A percentile compares a stretch with the other conserved stretches of the same genome.
Evolutionary conservation across 1,284 basidiomycete species (phyloP).

Genomic region (Leccinum fuscescens): DNA sequence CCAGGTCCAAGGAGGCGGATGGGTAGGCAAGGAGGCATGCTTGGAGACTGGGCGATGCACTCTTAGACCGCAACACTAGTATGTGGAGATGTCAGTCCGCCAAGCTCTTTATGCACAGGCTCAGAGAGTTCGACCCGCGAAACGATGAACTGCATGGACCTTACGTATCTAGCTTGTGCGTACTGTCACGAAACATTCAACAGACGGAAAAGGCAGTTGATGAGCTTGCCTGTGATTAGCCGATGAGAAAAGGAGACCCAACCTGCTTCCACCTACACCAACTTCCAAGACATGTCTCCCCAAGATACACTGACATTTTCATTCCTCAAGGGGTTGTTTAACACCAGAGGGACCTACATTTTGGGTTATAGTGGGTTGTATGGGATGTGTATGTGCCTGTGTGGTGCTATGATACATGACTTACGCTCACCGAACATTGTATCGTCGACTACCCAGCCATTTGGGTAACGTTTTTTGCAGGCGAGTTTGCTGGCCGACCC

Average conservation of each 20-base stretch:
- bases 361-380: conserved; percentile 60
- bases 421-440: neutral
- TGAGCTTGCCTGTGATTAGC: neutral
- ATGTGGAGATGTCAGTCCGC: neutral
- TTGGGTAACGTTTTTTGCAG: conserved; percentile 68
- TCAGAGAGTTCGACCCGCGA: neutral
- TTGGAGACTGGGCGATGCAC: conserved; percentile 48
- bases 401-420: neutral
- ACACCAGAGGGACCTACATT: conserved; percentile 21
- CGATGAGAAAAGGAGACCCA: conserved; percentile 4
- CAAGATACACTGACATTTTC: conserved; percentile 1
- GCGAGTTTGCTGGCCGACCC: neutral
- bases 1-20: conserved; percentile 44
- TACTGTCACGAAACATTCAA: neutral
- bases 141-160: neutral
- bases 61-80: conserved; percentile 20
- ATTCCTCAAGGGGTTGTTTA: neutral
- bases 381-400: conserved; percentile 65
- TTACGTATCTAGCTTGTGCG: neutral
- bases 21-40: conserved; percentile 43
- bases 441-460: conserved; percentile 42
- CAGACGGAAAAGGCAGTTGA: neutral
- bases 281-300: conserved; percentile 1
- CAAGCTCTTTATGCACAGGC: neutral
- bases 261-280: neutral